Evolutionary conservation across 768 basidiomycete species (phyloP), one percentile per base, ranked within the genome.

Genomic region (Suillus variegatus): DNA sequence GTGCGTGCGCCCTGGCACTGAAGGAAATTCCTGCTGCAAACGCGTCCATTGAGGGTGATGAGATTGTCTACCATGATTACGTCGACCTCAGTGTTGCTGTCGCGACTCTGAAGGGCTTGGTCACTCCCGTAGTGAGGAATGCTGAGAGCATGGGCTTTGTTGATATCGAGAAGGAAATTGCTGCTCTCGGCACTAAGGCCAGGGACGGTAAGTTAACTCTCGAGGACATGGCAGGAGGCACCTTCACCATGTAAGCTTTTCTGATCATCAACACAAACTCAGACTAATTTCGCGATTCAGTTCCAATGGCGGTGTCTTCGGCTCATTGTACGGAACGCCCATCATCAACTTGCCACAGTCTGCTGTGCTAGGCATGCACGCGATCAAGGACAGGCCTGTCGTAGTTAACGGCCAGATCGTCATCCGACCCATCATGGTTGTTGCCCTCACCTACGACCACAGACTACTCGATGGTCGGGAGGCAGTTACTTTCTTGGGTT

Each of bases 271-370:
- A 3, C 18, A 1, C 1, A 20, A 18, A 28, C 25, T 2, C 8
- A 13, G 4, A 41, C 49, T 65, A 6, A 62, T 51, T 54, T 71
- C 13, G 9, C 9, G n/a, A 9, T 66, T 28, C 67, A 97, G 95
- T 78, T 99, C 97, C 47, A 99, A 99, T 74, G 97, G 97, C 54
- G 97, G 97, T 71, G 97, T 99, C 75, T 99, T 99, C 73, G 97
- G 97, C 52, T 97, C 94, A 58, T 82, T 99, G 58, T 97, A 91
- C 73, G 97, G 97, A 47, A 99, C 97, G n/a, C 97, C 97, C 44
- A 99, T 99, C 74, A 97, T 99, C 81, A 99, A 98, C 83, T 82
- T 96, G 54, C 97, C 96, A 5, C 97, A 98, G 76, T 80, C 95
- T 28, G 97, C 95, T 61, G 95, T 98, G 8, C 87, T 99, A 63